Evolutionary conservation across 2,329 filamentous ascomycete genomes (phyloP), one percentile per base, ranked within the genome.

Genomic region (Apiospora marii): DNA sequence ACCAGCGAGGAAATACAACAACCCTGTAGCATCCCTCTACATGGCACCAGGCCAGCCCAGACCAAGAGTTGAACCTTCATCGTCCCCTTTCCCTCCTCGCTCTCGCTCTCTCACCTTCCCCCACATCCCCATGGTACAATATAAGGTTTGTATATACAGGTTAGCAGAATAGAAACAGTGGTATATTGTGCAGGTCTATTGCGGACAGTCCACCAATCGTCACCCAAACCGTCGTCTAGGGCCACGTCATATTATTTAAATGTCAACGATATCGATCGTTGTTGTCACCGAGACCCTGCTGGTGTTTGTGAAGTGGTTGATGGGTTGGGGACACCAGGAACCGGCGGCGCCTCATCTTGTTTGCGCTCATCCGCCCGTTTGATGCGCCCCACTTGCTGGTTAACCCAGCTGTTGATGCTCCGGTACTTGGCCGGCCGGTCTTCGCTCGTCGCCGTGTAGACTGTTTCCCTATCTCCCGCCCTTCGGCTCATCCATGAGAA

Each of bases 391-490:
- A 87, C 87, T 79, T 92, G 91, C 78, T 92, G 90, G 75, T 87
- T 87, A 1, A 93, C 90, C 91, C 91, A 93, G 43, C 89, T 91
- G 72, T 84, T 86, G 72, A 92, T 84, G 8, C 84, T 87, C 48
- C 89, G 85, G 79, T 91, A 92, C 5, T 87, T 85, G 19, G 88
- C 84, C 6, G 88, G 86, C 64, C 81, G 79, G 73, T 91, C 89
- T 46, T 90, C 85, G 69, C 87, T 89, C 4, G 85, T 83, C 69
- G 85, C 82, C 0, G 88, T 90, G 75, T 86, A 89, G 2, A 87
- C 80, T 0, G 88, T 90, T 64, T 89, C 87, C 43, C 88, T 83
- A 46, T 80, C 78, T 68, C 77, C 43, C 68, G 75, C 43, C 71
- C 74, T 48, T 49, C 76, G 78, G 72, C 76, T 81, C 74, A 79